phyloP scores from a whole-genome alignment of 805 yeast species.

The Kazachstania martiniae region DNA sequence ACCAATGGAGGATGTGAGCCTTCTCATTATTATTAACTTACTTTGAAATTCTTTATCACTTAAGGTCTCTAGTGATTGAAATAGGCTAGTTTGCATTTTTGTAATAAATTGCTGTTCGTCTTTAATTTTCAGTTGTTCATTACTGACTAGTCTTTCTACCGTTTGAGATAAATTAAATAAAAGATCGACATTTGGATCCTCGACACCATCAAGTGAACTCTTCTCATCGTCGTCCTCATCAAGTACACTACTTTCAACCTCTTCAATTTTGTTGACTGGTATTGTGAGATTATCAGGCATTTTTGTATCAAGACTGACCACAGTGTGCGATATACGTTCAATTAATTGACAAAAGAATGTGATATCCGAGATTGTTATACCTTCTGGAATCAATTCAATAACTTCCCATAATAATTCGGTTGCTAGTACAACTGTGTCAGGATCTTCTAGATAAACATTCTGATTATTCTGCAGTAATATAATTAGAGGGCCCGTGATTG shows the following conservation, averaged over 20 bases:
- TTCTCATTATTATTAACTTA: conserved; percentile 25
- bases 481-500: conserved; percentile 13
- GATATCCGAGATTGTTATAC: conserved; percentile 6
- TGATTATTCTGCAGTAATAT: conserved; percentile 5
- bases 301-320: too few species aligned
- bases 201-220: conserved; percentile 9
- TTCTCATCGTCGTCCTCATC: conserved; percentile 5
- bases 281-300: too few species aligned
- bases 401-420: conserved; percentile 17
- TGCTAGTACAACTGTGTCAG: conserved; percentile 10
- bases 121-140: conserved; percentile 9
- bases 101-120: conserved; percentile 5
- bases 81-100: conserved; percentile 11
- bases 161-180: conserved; percentile 11
- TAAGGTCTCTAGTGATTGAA: conserved; percentile 11
- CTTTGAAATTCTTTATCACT: conserved; percentile 14
- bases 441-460: conserved; percentile 9
- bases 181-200: conserved; percentile 17
- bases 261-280: conserved; percentile 2
- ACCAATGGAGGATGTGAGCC: conserved; percentile 18
- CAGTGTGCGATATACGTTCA: conserved; percentile 5
- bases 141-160: conserved; percentile 12
- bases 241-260: conserved; percentile 1
- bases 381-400: conserved; percentile 4
- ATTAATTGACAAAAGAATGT: conserved; percentile 9